Evolutionary conservation across 805 yeast genomes (phyloP).

Genomic region (Tetrapisispora namnaoensis): DNA sequence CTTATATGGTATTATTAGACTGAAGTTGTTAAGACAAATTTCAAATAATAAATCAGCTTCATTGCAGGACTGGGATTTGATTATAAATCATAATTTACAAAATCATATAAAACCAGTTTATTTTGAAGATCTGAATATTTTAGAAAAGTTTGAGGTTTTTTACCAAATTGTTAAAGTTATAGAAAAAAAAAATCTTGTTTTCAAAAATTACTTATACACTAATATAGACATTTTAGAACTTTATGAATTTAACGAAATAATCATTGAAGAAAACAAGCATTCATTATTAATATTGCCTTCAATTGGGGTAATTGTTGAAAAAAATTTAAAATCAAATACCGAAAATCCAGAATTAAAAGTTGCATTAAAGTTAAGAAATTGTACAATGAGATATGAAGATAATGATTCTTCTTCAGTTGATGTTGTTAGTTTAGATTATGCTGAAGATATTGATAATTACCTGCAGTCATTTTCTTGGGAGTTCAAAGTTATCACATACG

Average conservation of each 20-base stretch:
- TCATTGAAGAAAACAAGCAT: constrained; percentile 7
- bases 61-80: constrained; percentile 21
- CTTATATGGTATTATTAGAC: constrained; percentile 13
- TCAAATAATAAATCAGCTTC: constrained; percentile 18
- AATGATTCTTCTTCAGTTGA: constrained; percentile 10
- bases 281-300: constrained; percentile 18
- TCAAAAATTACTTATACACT: constrained; percentile 22
- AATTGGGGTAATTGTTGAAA: constrained; percentile 18
- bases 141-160: constrained; percentile 21
- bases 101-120: not conserved
- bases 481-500: constrained; percentile 17
- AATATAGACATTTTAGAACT: constrained; percentile 8
- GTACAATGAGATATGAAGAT: constrained; percentile 19
- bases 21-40: constrained; percentile 16
- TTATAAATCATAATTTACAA: constrained; percentile 14
- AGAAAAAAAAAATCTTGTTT: constrained; percentile 22
- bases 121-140: constrained; percentile 10
- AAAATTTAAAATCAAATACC: constrained; percentile 4
- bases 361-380: constrained; percentile 24
- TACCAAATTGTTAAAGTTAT: constrained; percentile 22
- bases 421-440: constrained; percentile 23
- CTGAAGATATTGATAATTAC: constrained; percentile 25
- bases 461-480: constrained; percentile 14
- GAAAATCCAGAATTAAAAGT: constrained; percentile 8
- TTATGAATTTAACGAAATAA: constrained; percentile 20